Evolutionary conservation across 2,329 filamentous ascomycete species (phyloP).

Genomic region (Fusarium austroafricanum): DNA sequence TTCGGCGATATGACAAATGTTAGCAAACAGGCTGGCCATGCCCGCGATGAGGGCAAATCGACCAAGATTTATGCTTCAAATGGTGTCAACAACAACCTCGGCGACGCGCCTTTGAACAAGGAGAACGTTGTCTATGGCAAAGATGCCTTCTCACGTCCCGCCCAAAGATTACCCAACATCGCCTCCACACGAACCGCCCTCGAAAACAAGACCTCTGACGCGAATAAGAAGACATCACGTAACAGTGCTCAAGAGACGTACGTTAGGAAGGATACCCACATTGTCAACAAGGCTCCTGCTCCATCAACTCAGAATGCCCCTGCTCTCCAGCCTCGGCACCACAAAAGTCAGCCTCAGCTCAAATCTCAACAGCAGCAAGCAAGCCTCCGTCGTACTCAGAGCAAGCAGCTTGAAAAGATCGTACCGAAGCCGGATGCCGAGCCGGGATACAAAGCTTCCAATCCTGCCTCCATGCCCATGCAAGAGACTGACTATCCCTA

Average conservation of each 20-base stretch:
- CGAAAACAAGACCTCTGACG: slow-evolving; percentile 44
- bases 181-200: slow-evolving; percentile 38
- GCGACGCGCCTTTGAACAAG: slow-evolving; percentile 52
- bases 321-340: slow-evolving; percentile 58
- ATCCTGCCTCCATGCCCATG: slow-evolving; percentile 20
- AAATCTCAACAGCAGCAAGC: slow-evolving; percentile 57
- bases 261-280: slow-evolving; percentile 36
- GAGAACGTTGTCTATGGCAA: slow-evolving; percentile 57
- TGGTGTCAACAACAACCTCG: slow-evolving; percentile 43
- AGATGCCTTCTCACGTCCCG: slow-evolving; percentile 54
- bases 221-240: slow-evolving; percentile 40
- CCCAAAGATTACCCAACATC: slow-evolving; percentile 47
- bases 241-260: slow-evolving; percentile 34
- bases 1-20: slow-evolving; percentile 88
- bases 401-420: slow-evolving; percentile 53
- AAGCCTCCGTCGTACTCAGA: slow-evolving; percentile 58
- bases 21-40: slow-evolving; percentile 51
- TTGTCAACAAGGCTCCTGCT: slow-evolving; percentile 30
- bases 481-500: slow-evolving; percentile 39
- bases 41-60: slow-evolving; percentile 52
- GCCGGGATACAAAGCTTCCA: slow-evolving; percentile 7
- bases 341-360: slow-evolving; percentile 66
- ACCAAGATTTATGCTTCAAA: slow-evolving; percentile 48
- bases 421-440: slow-evolving; percentile 36
- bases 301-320: slow-evolving; percentile 37